phyloP scores from a whole-genome alignment of 805 yeast species.

The Lipomyces spencermartinsiae region DNA sequence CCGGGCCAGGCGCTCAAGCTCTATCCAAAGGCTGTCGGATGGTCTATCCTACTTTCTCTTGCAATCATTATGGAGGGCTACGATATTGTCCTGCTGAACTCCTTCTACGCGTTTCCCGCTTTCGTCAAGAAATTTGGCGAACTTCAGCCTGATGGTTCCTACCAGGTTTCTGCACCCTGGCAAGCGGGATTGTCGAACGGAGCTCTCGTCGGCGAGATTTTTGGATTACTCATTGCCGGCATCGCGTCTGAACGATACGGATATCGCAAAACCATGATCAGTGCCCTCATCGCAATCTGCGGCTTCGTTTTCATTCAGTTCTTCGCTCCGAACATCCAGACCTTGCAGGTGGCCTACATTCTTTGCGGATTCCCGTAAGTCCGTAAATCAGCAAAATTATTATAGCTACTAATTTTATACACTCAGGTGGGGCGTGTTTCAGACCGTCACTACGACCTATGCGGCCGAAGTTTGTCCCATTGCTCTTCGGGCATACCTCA shows the following conservation, averaged over 20 bases:
- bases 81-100: constrained; percentile 52
- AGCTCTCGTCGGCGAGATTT: constrained; percentile 51
- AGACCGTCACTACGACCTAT: constrained; percentile 57
- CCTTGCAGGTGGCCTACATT: constrained; percentile 50
- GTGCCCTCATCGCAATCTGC: constrained; percentile 45
- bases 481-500: constrained; percentile 48
- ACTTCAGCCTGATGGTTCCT: constrained; percentile 15
- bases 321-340: constrained; percentile 52
- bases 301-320: constrained; percentile 49
- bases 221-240: constrained; percentile 57
- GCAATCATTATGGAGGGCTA: constrained; percentile 57
- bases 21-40: constrained; percentile 44
- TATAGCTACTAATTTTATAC: no score
- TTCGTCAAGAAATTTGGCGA: constrained; percentile 18
- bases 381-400: no score
- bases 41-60: constrained; percentile 50
- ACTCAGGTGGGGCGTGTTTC: constrained; percentile 67
- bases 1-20: constrained; percentile 47
- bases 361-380: constrained; percentile 50
- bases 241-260: constrained; percentile 54
- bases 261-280: constrained; percentile 52
- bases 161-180: constrained; percentile 42
- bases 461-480: constrained; percentile 64
- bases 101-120: constrained; percentile 41
- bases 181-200: constrained; percentile 43